A percentile compares a stretch with the other conserved stretches of the same genome.
These are phyloP conservation scores for Tricharina praecox DNA, from an alignment of 495 filamentous ascomycete genomes.

Conservation along the genomic window DNA sequence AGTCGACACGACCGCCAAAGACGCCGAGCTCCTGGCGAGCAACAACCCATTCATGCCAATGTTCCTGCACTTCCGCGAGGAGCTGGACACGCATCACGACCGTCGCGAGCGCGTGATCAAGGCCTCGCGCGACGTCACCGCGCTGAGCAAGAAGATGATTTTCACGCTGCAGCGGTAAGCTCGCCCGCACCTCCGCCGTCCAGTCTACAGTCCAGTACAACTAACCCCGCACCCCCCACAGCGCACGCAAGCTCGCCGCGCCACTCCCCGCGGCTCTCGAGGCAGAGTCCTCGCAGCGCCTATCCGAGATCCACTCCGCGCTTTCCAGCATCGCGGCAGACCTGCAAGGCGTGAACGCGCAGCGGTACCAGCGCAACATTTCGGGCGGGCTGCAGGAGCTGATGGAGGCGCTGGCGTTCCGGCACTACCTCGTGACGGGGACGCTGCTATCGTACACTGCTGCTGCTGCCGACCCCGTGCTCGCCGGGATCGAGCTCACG, in stretches of 20 bases:
- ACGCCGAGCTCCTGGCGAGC: not conserved
- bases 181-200: constrained; percentile 2
- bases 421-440: constrained; percentile 69
- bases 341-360: constrained; percentile 57
- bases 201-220: no score
- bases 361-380: constrained; percentile 65
- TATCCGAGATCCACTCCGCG: constrained; percentile 48
- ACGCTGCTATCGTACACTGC: constrained; percentile 49
- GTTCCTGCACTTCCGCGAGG: constrained; percentile 69
- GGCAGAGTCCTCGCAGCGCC: constrained; percentile 45
- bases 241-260: constrained; percentile 45
- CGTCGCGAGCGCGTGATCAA: constrained; percentile 80
- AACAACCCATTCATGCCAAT: constrained; percentile 48
- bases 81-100: constrained; percentile 89
- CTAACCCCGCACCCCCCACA: no score
- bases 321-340: constrained; percentile 53
- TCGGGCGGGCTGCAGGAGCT: constrained; percentile 72
- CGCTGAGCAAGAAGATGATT: constrained; percentile 92
- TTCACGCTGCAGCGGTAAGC: constrained; percentile 76
- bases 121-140: constrained; percentile 76
- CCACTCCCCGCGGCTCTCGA: constrained; percentile 48
- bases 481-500: constrained; percentile 42
- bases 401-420: constrained; percentile 72
- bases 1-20: not conserved
- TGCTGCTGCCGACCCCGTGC: constrained; percentile 39